Base-by-base conservation (phyloP, 768 basidiomycete species). In the Lyophyllum shimeji region DNA sequence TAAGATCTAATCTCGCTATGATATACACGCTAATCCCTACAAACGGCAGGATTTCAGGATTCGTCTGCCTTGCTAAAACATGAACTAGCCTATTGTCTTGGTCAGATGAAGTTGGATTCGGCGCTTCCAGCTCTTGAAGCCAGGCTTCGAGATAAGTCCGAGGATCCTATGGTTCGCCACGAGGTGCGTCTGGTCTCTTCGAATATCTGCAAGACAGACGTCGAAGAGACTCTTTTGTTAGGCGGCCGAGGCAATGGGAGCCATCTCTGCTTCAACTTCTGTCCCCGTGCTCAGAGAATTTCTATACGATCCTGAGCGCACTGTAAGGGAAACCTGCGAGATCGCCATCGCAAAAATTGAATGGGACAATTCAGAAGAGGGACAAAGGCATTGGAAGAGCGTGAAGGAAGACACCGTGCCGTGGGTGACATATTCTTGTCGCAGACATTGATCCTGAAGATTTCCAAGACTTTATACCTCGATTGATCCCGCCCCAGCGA, bases 241-340 rank as follows among this genome's bases (percentile, higher is more conserved):
- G 90, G 95, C 96, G 48, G 97, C 97, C n/a, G 97, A 99, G 74
- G 97, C 97, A 8, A 89, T 99, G 78, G 97, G 95, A 39, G 97
- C 97, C 0, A 93, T 98, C 34, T 93, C 91, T 7, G 76, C 84
- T 20, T 65, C 77, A 1, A 61, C 72, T 0, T 90, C 93, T 15
- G 65, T 95, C 11, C 80, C 86, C 2, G 69, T 94, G 53, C 79
- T 99, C 34, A 73, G 76, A 53, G 78, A 87, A 69, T 95, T 87
- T 72, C 71, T 90, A 29, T 68, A 74, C 52, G 93, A 98, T 75
- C 66, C 82, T 9, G 82, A 89, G 59, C 78, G 85, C 46, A 83
- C 84, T 37, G 90, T 96, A 0, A 82, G 94, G 33, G 97, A 99
- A 75, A 99, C 97, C 0, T 98, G 95, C 71, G 94, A 98, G 73